Percentiles rank a stretch among this genome's conserved stretches.
These are phyloP conservation scores for Bipolaris bicolor DNA, from an alignment of 2,329 filamentous ascomycete genomes.

Conservation along the genomic window DNA sequence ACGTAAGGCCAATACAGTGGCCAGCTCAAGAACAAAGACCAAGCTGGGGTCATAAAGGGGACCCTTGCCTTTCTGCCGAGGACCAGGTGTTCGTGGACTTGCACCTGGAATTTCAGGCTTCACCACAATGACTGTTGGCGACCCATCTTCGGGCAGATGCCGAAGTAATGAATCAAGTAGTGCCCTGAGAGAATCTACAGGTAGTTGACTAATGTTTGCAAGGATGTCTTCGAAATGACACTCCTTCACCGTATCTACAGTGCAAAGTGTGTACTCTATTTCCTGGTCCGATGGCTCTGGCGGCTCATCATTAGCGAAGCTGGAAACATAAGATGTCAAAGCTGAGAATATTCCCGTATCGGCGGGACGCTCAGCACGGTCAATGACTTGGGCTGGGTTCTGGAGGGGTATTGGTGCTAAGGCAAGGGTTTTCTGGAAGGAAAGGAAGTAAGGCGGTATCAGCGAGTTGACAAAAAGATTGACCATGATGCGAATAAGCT, in stretches of 20 bases:
- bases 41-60: slow-evolving; percentile 82
- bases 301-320: slow-evolving; percentile 96
- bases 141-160: slow-evolving; percentile 85
- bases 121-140: slow-evolving; percentile 82
- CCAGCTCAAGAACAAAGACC: slow-evolving; percentile 89
- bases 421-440: slow-evolving; percentile 68
- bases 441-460: slow-evolving; percentile 78
- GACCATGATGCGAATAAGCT: slow-evolving; percentile 89
- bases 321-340: slow-evolving; percentile 96
- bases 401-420: slow-evolving; percentile 87
- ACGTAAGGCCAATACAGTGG: slow-evolving; percentile 79
- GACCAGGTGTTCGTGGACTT: slow-evolving; percentile 65
- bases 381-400: slow-evolving; percentile 88
- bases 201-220: slow-evolving; percentile 76
- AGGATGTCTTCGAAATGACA: slow-evolving; percentile 86
- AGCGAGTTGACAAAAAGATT: slow-evolving; percentile 97
- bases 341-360: slow-evolving; percentile 92
- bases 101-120: slow-evolving; percentile 80
- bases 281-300: slow-evolving; percentile 98
- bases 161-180: slow-evolving; percentile 77
- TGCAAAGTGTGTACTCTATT: slow-evolving; percentile 91
- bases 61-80: slow-evolving; percentile 61
- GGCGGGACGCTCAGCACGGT: slow-evolving; percentile 76
- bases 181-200: slow-evolving; percentile 62
- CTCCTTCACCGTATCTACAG: slow-evolving; percentile 90